phyloP scores from a whole-genome alignment of 352 stramenopile species.

The Globisporangium paroecandrum region DNA sequence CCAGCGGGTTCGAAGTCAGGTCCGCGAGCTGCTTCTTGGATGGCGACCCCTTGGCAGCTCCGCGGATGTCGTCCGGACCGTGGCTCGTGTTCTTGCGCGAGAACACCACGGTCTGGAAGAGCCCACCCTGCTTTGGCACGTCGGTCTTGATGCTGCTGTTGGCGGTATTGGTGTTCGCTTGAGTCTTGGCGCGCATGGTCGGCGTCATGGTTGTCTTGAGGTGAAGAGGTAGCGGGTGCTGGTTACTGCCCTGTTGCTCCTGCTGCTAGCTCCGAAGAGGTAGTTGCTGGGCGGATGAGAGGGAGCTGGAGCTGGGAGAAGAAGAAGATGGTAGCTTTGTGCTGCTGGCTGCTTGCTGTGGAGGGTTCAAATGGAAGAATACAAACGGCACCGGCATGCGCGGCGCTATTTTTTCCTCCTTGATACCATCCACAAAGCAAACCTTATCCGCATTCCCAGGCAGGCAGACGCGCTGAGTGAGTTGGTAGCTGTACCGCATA shows the following conservation, averaged over 20 bases:
- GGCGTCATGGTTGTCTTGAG: constrained; percentile 20
- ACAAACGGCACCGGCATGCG: constrained; percentile 3
- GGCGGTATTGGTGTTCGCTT: constrained; percentile 22
- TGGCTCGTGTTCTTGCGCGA: constrained; percentile 58
- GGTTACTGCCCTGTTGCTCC: constrained; percentile 4
- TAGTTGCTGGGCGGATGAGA: constrained; percentile 3
- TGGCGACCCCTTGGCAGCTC: constrained; percentile 22
- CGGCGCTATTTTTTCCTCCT: constrained; percentile 10
- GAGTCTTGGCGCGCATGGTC: constrained; percentile 26
- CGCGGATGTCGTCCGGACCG: constrained; percentile 36
- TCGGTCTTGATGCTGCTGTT: constrained; percentile 26
- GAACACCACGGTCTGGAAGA: constrained; percentile 68
- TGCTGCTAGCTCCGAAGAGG: constrained; percentile 2
- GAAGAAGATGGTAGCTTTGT: not conserved
- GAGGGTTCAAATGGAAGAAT: constrained; percentile 15
- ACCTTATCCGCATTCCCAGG: not conserved
- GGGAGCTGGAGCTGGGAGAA: not conserved
- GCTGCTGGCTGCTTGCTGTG: constrained; percentile 12
- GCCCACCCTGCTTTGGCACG: constrained; percentile 24
- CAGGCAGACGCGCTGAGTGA: not conserved
- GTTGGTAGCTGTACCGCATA: not conserved
- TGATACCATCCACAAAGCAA: not conserved
- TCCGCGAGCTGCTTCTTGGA: constrained; percentile 40
- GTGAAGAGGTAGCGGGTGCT: not conserved
- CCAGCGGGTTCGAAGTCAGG: constrained; percentile 41